Percentiles rank a stretch among this genome's conserved stretches.
Conservation (phyloP, 2,329 filamentous ascomycete genomes). For the Stemphylium vesicarium region DNA sequence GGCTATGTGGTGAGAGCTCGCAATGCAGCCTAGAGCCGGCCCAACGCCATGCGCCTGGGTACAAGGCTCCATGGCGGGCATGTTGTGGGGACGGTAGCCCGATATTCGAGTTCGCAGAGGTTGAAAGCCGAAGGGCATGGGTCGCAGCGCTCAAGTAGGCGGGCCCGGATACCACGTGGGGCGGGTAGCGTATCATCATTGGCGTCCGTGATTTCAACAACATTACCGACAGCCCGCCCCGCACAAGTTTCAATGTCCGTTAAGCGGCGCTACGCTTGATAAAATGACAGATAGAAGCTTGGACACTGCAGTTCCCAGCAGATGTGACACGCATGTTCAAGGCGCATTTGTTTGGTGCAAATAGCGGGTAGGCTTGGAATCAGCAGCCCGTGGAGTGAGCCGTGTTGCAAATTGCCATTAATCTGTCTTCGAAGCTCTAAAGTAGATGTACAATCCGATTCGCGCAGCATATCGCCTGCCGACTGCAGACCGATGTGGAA, state of each 20-base stretch:
- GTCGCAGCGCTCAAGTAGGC: constrained; percentile 14
- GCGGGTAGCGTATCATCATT: constrained; percentile 27
- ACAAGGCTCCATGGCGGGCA: constrained; percentile 17
- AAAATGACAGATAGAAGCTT: constrained; percentile 1
- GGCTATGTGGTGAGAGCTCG: constrained; percentile 20
- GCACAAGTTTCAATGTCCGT: constrained; percentile 16
- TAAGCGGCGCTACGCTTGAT: constrained; percentile 8
- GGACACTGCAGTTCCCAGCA: constrained; percentile 16
- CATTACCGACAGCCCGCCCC: constrained; percentile 11
- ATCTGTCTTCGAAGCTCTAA: constrained; percentile 16
- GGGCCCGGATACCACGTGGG: constrained; percentile 33
- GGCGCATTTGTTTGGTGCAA: constrained; percentile 15
- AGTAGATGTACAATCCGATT: constrained; percentile 27
- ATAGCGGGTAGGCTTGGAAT: constrained; percentile 3
- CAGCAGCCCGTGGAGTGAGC: constrained; percentile 20
- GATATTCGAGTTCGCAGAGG: constrained; percentile 21
- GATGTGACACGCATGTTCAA: constrained; percentile 22
- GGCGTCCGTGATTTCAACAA: constrained; percentile 18
- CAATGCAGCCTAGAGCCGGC: constrained; percentile 17
- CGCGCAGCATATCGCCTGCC: constrained; percentile 17
- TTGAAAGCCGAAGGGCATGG: constrained; percentile 15
- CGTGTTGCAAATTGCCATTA: constrained; percentile 15
- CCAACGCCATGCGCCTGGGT: constrained; percentile 34
- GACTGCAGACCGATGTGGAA: constrained; percentile 20
- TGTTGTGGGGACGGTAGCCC: constrained; percentile 19